Evolutionary conservation across 345 rosid genomes (phyloP), one percentile per base, ranked within the genome.

Genomic region (Sisymbrium irio): DNA sequence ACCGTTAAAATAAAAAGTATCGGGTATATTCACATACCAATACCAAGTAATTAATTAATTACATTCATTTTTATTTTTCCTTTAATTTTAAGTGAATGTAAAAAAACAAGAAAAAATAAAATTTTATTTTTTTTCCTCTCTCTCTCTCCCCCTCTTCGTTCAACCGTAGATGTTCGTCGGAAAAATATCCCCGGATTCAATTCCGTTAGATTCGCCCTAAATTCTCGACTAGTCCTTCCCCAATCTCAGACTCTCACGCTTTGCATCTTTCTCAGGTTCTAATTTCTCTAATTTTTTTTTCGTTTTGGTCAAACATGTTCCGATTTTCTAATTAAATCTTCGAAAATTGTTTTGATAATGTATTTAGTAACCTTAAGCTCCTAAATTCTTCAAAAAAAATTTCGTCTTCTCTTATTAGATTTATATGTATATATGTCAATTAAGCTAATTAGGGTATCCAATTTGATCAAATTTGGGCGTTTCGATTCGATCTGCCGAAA

Each of bases 141-240:
- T 62, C 76, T 22, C 25, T 1, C 25, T 3, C 25, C 25, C 3
- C 63, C 57, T 59, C 72, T 74, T 51, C 79, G 1, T 69, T 78
- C 66, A 44, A 83, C 89, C 77, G 88, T 76, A 68, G 56, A 69
- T 77, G 84, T 71, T 80, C 77, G 65, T 78, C 83, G 76, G 88
- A 84, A 75, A 81, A 81, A 72, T 78, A 44, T 78, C 78, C 3
- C 44, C 65, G 35, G 56, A 49, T 68, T 81, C 84, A 83, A 78
- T 82, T 70, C 75, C 80, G 13, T 64, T 32, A 61, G 62, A 57
- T 56, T 71, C 32, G 3, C 66, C 49, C 77, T 57, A 57, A 71
- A 58, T 71, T 65, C 3, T 20, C 53, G 63, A 67, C 46, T 36
- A 62, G n/a, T 42, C 32, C 36, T 66, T 72, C 77, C 0, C 4